Percentiles rank a stretch among this genome's conserved stretches.
These are phyloP conservation scores for Mollisiaceae sp. DNA, from an alignment of 2,329 filamentous ascomycete species.

Conservation along the genomic window DNA sequence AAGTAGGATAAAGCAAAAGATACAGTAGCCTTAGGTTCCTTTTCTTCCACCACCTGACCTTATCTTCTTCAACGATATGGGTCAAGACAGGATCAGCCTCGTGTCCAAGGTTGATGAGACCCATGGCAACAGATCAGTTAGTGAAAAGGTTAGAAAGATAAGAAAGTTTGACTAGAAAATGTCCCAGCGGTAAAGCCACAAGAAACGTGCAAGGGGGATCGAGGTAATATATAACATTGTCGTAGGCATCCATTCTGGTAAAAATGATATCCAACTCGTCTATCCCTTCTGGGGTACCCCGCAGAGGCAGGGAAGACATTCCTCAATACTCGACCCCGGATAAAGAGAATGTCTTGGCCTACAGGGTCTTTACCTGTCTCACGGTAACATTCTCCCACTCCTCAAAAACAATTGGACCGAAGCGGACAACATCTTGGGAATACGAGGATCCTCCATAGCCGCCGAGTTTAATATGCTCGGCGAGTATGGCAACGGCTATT, in stretches of 20 bases:
- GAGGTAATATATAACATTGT: not conserved
- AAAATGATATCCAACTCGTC: not conserved
- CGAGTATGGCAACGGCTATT: not conserved
- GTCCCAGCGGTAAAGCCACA: not conserved
- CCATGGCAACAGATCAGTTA: constrained; percentile 15
- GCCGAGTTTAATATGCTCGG: not conserved
- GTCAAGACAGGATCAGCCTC: constrained; percentile 46
- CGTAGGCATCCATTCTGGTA: not conserved
- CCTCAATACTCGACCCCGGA: constrained; percentile 12
- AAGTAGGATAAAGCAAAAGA: constrained; percentile 50
- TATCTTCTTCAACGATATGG: constrained; percentile 47
- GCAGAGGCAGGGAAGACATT: not conserved
- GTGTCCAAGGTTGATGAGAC: constrained; percentile 25
- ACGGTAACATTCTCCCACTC: not conserved
- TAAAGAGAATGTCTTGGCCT: constrained; percentile 14
- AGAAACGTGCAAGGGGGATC: not conserved
- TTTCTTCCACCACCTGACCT: constrained; percentile 47
- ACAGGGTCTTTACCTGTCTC: not conserved
- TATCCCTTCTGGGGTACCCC: constrained; percentile 9
- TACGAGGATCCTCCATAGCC: not conserved
- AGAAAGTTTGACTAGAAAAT: not conserved
- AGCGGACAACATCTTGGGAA: not conserved
- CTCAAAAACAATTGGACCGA: not conserved
- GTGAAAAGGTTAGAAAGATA: not conserved
- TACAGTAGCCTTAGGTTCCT: constrained; percentile 46